Base-by-base conservation (phyloP, 495 filamentous ascomycete species). In the Mycothermus thermophilus region DNA sequence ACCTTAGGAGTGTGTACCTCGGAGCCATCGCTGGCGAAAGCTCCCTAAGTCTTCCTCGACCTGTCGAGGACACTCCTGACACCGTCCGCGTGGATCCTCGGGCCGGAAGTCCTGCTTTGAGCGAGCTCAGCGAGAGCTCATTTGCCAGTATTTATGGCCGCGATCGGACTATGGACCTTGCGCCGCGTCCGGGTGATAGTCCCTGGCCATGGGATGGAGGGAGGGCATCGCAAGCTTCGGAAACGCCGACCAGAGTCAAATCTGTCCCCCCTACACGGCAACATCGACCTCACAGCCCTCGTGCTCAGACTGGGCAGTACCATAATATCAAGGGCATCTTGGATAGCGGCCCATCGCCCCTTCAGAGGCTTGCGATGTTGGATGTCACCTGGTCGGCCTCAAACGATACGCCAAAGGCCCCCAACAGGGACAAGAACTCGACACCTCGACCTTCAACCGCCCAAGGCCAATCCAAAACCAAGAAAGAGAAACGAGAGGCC, bases 41-140 rank as follows among this genome's bases (percentile, higher is more conserved):
- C 27, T 32, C 52, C 4, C 45, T 58, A 24, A 67, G 64, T 38
- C 44, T 64, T 19, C 52, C 54, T 3, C 47, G 48, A 30, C 33
- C 59, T 22, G 44, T 48, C 19, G 54, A 58, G 42, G 54, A 59
- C 25, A 46, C 51, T n/a, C 51, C 40, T 35, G 59, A 60, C 8
- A 30, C 52, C 30, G 40, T 48, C 29, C 37, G 45, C 34, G 33
- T 26, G 3, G 43, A 44, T 11, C 44, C 46, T 17, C 62, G 52
- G 33, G 43, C 66, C 37, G 50, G 56, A 30, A 83, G 79, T 32
- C 80, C 80, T 6, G 68, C 77, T 30, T 58, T 86, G 13, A 87
- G 82, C 42, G 66, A 82, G 12, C 64, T 88, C 18, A 86, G 81
- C 47, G 80, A 88, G 53, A 83, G 79, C 46, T 83, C 79, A 20